Evolutionary conservation across 225 moss, liverwort and hornwort genomes (phyloP).

Genomic region (Climacium dendroides): DNA sequence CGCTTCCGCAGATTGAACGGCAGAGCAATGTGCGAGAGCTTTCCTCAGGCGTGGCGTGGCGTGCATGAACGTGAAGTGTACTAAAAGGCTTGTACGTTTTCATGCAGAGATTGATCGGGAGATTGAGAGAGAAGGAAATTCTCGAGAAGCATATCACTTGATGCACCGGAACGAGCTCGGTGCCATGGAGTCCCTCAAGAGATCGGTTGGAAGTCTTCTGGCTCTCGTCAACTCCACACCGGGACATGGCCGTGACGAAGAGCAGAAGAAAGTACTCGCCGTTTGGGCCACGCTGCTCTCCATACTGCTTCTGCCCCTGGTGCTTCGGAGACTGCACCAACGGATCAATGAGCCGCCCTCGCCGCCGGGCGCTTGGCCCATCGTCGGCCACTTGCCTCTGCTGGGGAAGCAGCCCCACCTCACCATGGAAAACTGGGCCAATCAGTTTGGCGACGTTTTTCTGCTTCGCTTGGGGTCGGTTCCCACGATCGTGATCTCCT

Average conservation of each 20-base stretch:
- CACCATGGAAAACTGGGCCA: constrained; percentile 3
- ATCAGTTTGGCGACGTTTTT: constrained; percentile 7
- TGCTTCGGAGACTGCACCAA: not conserved
- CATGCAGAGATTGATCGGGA: not conserved
- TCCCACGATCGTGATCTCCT: constrained; percentile 12
- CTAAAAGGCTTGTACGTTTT: not conserved
- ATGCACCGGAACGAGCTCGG: not conserved
- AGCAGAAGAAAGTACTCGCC: not conserved
- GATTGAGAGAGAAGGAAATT: not conserved
- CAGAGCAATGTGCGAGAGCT: not conserved
- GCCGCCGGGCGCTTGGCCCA: constrained; percentile 21
- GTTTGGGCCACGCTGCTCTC: not conserved
- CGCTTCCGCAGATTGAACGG: not conserved
- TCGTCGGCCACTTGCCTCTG: constrained; percentile 30
- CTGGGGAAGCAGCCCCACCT: constrained; percentile 18
- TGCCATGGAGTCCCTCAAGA: not conserved
- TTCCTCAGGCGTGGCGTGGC: not conserved
- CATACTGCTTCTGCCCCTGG: not conserved
- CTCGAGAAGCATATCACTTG: not conserved
- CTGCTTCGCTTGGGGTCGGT: constrained; percentile 19
- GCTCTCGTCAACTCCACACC: not conserved
- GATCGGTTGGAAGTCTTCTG: not conserved
- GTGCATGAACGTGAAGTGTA: not conserved
- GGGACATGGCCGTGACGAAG: not conserved
- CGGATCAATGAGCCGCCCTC: constrained; percentile 18